Evolutionary conservation across 495 filamentous ascomycete species (phyloP), one percentile per base, ranked within the genome.

Genomic region (Chaetomium tenue): DNA sequence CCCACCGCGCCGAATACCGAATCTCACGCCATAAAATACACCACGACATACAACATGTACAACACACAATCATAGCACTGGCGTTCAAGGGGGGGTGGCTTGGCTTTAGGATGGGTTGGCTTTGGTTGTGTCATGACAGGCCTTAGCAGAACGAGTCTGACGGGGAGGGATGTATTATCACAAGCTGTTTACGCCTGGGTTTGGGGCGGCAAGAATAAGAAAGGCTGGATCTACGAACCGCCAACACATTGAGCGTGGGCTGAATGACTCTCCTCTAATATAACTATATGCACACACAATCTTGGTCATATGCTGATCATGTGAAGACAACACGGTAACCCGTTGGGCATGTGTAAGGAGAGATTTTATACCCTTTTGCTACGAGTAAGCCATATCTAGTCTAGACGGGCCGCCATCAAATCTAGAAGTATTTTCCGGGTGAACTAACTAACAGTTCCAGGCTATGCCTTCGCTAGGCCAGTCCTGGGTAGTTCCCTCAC

Each of bases 11-110:
- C 16, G 37, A 22, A 13, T 39, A 3, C 33, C 25, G 5, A 39
- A 18, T 23, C 28, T 13, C n/a, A 9, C 53, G 28, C 28, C 13
- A 5, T 40, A 40, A 40, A 37, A 12, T n/a, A 25, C 37, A 47
- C 16, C 51, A 63, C 16, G 22, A 40, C 20, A 46, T 64, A 63
- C 16, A 25, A 40, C 20, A 46, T 64, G 62, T 64, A 64, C 62
- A 64, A 64, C 61, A 30, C 22, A 56, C 40, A 54, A 63, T 47
- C 54, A 63, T 63, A 63, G 61, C 61, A 63, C 9, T 51, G 61
- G 61, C 61, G 61, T 63, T 63, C 8, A 25, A 54, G 53, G 20
- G 13, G 61, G 47, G 47, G 44, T 50, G 61, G 61, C 44, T 63
- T 57, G 44, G 30, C 30, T 63, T 63, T 63, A 40, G 60, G 7